phyloP scores from a whole-genome alignment of 2,329 filamentous ascomycete genomes.

The Sarocladium kiliense region DNA sequence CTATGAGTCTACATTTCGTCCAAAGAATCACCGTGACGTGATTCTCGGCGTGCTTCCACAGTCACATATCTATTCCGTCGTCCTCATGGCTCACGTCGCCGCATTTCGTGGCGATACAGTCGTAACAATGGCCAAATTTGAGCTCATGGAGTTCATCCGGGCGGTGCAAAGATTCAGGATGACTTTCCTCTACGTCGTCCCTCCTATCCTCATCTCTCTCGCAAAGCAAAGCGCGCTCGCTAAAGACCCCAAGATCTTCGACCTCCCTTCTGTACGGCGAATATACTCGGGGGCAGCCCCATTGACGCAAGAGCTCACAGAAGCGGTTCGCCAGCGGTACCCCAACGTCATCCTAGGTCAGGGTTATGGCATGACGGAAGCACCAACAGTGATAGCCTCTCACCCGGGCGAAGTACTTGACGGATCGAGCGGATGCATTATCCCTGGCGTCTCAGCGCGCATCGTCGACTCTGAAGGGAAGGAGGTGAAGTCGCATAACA shows the following conservation, averaged over 20 bases:
- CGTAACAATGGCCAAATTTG: not conserved
- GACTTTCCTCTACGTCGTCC: too few species aligned
- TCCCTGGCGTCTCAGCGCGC: conserved; percentile 27
- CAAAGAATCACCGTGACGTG: not conserved
- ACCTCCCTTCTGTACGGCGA: too few species aligned
- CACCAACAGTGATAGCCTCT: conserved; percentile 58
- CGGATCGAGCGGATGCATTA: not conserved
- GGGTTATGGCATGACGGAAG: conserved; percentile 86
- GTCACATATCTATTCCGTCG: conserved; percentile 5
- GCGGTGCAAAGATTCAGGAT: not conserved
- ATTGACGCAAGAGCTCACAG: too few species aligned
- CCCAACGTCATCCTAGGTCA: too few species aligned
- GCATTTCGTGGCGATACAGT: not conserved
- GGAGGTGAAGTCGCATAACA: conserved; percentile 60
- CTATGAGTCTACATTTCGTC: not conserved
- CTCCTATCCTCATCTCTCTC: too few species aligned
- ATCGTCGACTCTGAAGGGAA: conserved; percentile 59
- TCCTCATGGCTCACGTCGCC: not conserved
- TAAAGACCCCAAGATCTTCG: too few species aligned
- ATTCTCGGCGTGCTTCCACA: conserved; percentile 9
- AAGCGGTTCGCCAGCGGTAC: too few species aligned
- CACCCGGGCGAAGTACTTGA: not conserved
- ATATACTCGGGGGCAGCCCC: too few species aligned
- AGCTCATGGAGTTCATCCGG: not conserved
- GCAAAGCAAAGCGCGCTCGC: too few species aligned